Percentiles rank a stretch among this genome's conserved stretches.
phyloP scores from a whole-genome alignment of 2,329 filamentous ascomycete genomes.

The Myrmaecium sp. region DNA sequence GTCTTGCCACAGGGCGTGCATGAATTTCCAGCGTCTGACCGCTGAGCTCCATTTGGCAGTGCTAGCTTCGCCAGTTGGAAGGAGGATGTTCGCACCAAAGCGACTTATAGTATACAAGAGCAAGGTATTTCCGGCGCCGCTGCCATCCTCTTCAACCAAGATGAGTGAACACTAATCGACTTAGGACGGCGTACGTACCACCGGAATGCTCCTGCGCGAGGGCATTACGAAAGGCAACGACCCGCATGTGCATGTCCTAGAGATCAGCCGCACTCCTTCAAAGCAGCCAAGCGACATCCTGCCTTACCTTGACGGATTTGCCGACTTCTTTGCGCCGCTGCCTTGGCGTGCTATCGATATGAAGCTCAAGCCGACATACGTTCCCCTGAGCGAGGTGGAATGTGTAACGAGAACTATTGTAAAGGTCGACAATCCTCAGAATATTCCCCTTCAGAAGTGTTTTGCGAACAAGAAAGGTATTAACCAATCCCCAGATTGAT shows the following conservation, averaged over 20 bases:
- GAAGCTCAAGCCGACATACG: conserved; percentile 47
- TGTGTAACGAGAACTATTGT: conserved; percentile 58
- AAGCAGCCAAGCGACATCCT: conserved; percentile 72
- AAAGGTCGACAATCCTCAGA: conserved; percentile 32
- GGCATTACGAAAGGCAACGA: conserved; percentile 49
- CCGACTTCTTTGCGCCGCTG: conserved; percentile 48
- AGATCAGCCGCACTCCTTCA: conserved; percentile 52
- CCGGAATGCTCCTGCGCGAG: conserved; percentile 64
- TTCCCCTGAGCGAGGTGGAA: conserved; percentile 66
- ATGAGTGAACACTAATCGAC: conserved; percentile 6
- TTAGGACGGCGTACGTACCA: conserved; percentile 63
- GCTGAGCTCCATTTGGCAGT: conserved; percentile 62
- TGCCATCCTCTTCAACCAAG: too few species aligned
- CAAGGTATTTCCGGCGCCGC: too few species aligned
- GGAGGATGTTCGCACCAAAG: conserved; percentile 58
- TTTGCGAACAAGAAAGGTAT: conserved; percentile 34
- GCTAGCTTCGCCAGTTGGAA: conserved; percentile 64
- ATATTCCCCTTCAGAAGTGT: conserved; percentile 15
- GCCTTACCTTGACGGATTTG: conserved; percentile 61
- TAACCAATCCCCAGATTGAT: conserved; percentile 16
- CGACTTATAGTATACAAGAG: conserved; percentile 69
- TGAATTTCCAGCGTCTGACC: conserved; percentile 67
- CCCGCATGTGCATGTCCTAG: conserved; percentile 61
- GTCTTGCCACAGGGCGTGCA: conserved; percentile 61
- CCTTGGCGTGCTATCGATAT: conserved; percentile 52